Evolutionary conservation across 306 rosid genomes (phyloP).

Genomic region (Casuarina cunninghamiana): DNA sequence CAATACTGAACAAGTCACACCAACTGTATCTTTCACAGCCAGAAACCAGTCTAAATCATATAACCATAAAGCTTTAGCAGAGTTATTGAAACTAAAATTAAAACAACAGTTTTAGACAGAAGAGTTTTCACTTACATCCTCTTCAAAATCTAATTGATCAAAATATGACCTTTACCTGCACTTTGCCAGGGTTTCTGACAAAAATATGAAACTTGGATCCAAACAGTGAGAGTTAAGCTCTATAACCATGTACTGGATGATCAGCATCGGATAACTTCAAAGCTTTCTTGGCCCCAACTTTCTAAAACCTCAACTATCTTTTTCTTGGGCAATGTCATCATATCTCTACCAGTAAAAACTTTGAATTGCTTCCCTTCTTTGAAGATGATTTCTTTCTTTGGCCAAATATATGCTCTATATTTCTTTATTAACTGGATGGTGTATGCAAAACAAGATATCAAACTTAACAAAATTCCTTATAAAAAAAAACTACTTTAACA

Average conservation of each 20-base stretch:
- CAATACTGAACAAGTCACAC: neutral
- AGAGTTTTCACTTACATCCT: conserved; percentile 50
- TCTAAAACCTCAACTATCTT: conserved; percentile 83
- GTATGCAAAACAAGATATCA: conserved; percentile 94
- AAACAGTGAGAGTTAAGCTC: conserved; percentile 76
- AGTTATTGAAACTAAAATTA: conserved; percentile 23
- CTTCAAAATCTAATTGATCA: conserved; percentile 63
- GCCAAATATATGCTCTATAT: conserved; percentile 98
- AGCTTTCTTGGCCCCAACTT: conserved; percentile 96
- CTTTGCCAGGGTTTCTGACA: conserved; percentile 85
- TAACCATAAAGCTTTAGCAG: conserved; percentile 32
- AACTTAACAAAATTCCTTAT: conserved; percentile 62
- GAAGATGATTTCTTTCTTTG: conserved; percentile 95
- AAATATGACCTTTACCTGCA: conserved; percentile 89
- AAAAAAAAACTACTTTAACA: conserved; percentile 38
- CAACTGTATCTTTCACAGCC: conserved; percentile 18
- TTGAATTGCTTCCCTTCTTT: conserved; percentile 80
- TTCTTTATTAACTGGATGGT: conserved; percentile 97
- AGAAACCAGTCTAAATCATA: conserved; percentile 24
- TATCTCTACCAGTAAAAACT: conserved; percentile 78
- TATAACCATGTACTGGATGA: conserved; percentile 76
- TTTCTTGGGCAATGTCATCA: conserved; percentile 92
- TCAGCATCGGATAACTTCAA: conserved; percentile 91
- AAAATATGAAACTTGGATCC: conserved; percentile 77
- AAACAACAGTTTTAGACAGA: conserved; percentile 19